These are phyloP conservation scores for Lentinula novae-zelandiae DNA, from an alignment of 1,284 basidiomycete species.

Conservation along the genomic window DNA sequence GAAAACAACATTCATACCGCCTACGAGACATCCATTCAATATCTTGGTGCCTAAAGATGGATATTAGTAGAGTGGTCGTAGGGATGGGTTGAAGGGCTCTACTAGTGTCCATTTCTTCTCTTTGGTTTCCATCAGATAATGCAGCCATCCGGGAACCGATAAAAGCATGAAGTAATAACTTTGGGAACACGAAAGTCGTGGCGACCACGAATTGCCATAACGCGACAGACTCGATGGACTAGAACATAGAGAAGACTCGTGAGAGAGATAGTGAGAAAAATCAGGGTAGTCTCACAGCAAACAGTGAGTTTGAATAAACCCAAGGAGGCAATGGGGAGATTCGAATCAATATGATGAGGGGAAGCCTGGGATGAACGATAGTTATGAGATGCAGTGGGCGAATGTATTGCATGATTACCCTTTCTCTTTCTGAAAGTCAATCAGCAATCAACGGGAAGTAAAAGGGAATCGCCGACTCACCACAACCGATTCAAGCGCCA, in stretches of 20 bases:
- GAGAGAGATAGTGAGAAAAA: not conserved
- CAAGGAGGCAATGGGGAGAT: constrained; percentile 80
- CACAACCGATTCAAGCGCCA: constrained; percentile 72
- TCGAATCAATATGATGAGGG: constrained; percentile 77
- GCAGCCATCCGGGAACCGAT: constrained; percentile 73
- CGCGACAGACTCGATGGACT: constrained; percentile 73
- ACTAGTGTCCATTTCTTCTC: constrained; percentile 74
- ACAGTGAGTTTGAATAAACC: constrained; percentile 77
- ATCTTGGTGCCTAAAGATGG: constrained; percentile 54
- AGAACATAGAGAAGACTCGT: not conserved
- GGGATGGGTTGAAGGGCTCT: constrained; percentile 19
- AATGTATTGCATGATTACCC: constrained; percentile 3
- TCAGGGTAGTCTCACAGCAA: constrained; percentile 51
- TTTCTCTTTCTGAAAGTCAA: constrained; percentile 13
- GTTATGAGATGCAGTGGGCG: not conserved
- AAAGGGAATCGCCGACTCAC: constrained; percentile 39
- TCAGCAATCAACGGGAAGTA: not conserved
- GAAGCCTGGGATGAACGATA: constrained; percentile 32
- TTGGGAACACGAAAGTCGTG: constrained; percentile 68
- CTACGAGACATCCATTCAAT: constrained; percentile 57
- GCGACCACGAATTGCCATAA: constrained; percentile 75
- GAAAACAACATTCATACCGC: constrained; percentile 19
- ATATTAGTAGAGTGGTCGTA: constrained; percentile 1
- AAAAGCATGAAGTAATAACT: constrained; percentile 69
- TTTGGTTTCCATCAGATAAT: constrained; percentile 72